Percentiles rank a stretch among this genome's conserved stretches.
phyloP scores from a whole-genome alignment of 164 flowering plant species.

The Kalanchoe fedtschenkoi region DNA sequence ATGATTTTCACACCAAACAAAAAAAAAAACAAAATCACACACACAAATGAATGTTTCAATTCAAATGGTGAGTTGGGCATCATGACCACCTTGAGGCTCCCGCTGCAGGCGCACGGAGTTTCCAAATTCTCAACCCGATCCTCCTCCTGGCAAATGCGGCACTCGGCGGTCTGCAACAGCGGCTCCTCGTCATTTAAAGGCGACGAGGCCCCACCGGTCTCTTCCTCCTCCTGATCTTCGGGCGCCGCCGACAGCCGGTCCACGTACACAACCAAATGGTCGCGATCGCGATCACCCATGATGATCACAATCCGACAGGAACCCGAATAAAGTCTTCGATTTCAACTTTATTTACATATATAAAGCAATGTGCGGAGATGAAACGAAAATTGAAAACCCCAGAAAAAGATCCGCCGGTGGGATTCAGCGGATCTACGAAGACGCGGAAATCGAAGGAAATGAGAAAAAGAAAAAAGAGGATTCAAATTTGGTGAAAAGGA shows the following conservation, averaged over 20 bases:
- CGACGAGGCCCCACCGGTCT: constrained; percentile 12
- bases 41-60: neutral
- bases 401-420: neutral
- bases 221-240: constrained; percentile 13
- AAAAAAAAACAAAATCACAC: neutral
- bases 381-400: neutral
- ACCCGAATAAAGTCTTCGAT: neutral
- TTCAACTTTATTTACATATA: neutral
- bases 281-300: neutral
- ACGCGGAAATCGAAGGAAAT: neutral
- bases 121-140: constrained; percentile 39
- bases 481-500: neutral
- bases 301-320: neutral
- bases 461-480: neutral
- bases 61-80: neutral
- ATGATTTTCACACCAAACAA: neutral
- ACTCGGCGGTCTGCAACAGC: constrained; percentile 31
- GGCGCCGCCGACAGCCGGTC: constrained; percentile 3
- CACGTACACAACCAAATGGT: neutral
- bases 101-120: constrained; percentile 70
- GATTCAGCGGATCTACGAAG: neutral
- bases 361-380: neutral
- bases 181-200: constrained; percentile 14
- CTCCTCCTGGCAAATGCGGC: constrained; percentile 73
- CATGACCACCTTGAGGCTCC: constrained; percentile 50